These are phyloP conservation scores for Hericium alpestre DNA, from an alignment of 768 basidiomycete genomes.

Conservation along the genomic window DNA sequence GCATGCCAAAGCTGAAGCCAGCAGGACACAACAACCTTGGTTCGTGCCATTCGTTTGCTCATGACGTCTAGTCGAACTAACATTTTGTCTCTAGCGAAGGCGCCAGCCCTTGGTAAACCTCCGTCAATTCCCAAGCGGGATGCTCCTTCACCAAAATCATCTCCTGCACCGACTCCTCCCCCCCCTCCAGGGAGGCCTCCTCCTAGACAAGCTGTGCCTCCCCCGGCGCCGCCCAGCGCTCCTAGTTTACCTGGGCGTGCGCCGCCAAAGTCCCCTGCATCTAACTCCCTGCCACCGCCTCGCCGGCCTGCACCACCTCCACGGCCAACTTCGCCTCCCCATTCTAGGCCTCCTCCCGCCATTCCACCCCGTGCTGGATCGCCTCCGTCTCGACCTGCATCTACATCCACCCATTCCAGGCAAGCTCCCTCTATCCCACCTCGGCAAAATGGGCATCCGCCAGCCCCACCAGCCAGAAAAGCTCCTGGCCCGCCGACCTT, in stretches of 20 bases:
- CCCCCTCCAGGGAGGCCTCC: constrained; percentile 19
- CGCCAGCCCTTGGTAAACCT: constrained; percentile 53
- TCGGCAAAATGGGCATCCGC: background rate
- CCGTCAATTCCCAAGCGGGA: constrained; percentile 51
- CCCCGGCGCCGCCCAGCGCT: constrained; percentile 16
- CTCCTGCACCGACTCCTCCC: constrained; percentile 20
- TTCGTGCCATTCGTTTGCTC: background rate
- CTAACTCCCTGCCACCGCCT: constrained; percentile 22
- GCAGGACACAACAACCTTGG: constrained; percentile 29
- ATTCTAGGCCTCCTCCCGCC: constrained; percentile 14
- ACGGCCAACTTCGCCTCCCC: constrained; percentile 27
- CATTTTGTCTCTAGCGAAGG: constrained; percentile 35
- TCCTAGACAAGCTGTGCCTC: constrained; percentile 3
- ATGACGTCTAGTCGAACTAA: background rate
- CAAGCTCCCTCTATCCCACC: constrained; percentile 9
- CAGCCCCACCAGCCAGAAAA: constrained; percentile 11
- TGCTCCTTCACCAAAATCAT: constrained; percentile 12
- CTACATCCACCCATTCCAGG: background rate
- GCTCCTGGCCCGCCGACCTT: constrained; percentile 3
- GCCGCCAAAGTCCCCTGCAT: constrained; percentile 24
- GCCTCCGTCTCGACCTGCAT: constrained; percentile 13
- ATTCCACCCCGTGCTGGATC: constrained; percentile 13
- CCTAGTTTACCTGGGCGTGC: constrained; percentile 12
- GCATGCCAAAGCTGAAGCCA: constrained; percentile 83
- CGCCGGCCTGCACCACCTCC: constrained; percentile 13